phyloP scores from a whole-genome alignment of 1,284 basidiomycete species.

The Thelephora terrestris region DNA sequence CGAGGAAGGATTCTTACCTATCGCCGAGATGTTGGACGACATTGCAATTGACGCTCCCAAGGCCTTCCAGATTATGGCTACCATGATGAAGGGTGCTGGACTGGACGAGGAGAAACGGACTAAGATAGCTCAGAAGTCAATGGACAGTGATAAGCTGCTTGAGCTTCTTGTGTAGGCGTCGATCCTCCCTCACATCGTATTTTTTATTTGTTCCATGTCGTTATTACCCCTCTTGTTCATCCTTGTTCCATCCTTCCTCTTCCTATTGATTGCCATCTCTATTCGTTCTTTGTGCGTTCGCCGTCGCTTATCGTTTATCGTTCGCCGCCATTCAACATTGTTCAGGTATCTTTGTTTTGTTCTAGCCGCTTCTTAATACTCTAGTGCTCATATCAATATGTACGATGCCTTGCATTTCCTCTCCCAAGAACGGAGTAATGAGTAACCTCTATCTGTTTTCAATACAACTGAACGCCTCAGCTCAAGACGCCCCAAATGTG shows the following conservation, averaged over 20 bases:
- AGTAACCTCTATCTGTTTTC: too few species aligned
- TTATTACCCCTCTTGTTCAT: conserved; percentile 5
- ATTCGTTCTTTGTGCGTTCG: conserved; percentile 8
- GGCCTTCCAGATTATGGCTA: conserved; percentile 69
- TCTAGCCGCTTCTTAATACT: neutral
- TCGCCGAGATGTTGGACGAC: conserved; percentile 76
- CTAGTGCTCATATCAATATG: neutral
- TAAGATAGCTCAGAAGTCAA: conserved; percentile 48
- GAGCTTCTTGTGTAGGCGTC: conserved; percentile 36
- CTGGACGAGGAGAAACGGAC: conserved; percentile 45
- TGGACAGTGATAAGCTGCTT: conserved; percentile 49
- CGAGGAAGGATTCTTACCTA: conserved; percentile 53
- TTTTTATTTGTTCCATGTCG: conserved; percentile 13
- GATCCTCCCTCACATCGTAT: neutral
- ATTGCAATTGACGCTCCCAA: conserved; percentile 84
- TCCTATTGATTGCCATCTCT: conserved; percentile 8
- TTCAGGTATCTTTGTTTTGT: conserved; percentile 5
- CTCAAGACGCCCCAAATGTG: too few species aligned
- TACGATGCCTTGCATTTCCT: too few species aligned
- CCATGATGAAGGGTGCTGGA: conserved; percentile 59
- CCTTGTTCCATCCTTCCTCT: conserved; percentile 7
- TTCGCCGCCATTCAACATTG: conserved; percentile 2
- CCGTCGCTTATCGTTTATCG: neutral
- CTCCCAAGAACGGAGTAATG: too few species aligned
- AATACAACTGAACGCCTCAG: too few species aligned